Percentiles rank a stretch among this genome's conserved stretches.
phyloP scores from a whole-genome alignment of 106 monocot species.

The Acanthochlamys bracteata region DNA sequence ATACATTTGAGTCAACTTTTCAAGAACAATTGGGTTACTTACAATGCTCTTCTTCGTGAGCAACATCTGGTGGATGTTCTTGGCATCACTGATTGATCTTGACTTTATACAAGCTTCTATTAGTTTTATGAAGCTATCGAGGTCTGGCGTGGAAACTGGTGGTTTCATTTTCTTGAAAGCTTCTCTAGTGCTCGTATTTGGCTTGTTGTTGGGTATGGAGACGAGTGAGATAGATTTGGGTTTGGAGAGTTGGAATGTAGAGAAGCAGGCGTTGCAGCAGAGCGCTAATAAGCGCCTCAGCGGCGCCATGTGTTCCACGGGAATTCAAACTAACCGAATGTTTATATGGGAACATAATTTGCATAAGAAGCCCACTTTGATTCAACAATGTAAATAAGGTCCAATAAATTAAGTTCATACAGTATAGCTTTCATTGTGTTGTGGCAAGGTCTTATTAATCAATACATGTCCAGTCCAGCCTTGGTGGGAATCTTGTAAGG shows the following conservation, averaged over 20 bases:
- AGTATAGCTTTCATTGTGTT: too few relatives aligned
- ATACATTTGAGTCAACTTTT: constrained; percentile 32
- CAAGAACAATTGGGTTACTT: constrained; percentile 21
- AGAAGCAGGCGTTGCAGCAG: neutral
- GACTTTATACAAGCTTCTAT: constrained; percentile 28
- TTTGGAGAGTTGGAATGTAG: neutral
- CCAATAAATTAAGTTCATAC: too few relatives aligned
- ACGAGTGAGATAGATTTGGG: neutral
- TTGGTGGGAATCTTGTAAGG: too few relatives aligned
- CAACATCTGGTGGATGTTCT: constrained; percentile 28
- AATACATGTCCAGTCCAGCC: too few relatives aligned
- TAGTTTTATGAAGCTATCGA: constrained; percentile 10
- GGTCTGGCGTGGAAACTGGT: neutral
- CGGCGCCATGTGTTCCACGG: neutral
- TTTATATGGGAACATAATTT: too few relatives aligned
- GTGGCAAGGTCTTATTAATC: too few relatives aligned
- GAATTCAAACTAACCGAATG: neutral
- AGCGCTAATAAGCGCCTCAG: neutral
- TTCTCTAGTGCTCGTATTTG: neutral
- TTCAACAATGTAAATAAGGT: too few relatives aligned
- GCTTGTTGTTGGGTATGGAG: neutral
- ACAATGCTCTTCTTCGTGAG: constrained; percentile 8
- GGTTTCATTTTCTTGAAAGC: neutral
- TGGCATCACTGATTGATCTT: constrained; percentile 19
- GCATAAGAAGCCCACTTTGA: too few relatives aligned